Base-by-base conservation (phyloP, 2,329 filamentous ascomycete species). In the Aureobasidium leucospermi region DNA sequence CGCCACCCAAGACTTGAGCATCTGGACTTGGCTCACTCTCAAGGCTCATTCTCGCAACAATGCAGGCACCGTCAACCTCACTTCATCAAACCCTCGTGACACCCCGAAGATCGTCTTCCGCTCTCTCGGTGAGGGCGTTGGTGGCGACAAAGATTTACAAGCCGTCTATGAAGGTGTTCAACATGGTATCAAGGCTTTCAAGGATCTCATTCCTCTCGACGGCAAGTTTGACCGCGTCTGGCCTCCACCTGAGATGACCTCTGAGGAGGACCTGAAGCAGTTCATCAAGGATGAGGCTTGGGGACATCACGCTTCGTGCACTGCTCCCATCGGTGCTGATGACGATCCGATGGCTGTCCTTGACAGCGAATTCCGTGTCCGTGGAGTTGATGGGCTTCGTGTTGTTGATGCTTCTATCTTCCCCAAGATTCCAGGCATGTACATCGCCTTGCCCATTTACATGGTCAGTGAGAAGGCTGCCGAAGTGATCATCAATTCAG, bases 31-130 rank as follows among this genome's bases (percentile, higher is more conserved):
- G 78, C 71, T 72, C 10, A 77, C 80, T 3, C 75, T 89, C 57
- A 86, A 87, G 70, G 79, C 81, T 0, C 85, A 86, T 65, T 79
- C 85, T 0, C 80, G 82, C 56, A 88, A 89, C 68, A 71, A 70
- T 69, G 76, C 70, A 6, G 87, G 87, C 8, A 80, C 78, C 1
- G 85, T 90, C 4, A 78, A 71, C 3, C 79, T 90, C 5, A 75
- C 75, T 15, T 85, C 82, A 0, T 72, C 79, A 0, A 80, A 89
- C 67, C 86, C 87, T 0, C 80, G 82, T 0, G 85, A 88, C 58
- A 74, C 78, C 3, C 87, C 87, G 0, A 69, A 80, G 6, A 86
- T 89, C 64, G 74, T 75, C 52, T 87, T 85, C 74, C 82, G 84
- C 69, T 86, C 79, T 70, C 85, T 72, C 43, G 76, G 79, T 48